These are phyloP conservation scores for Coemansia sp. DNA, from an alignment of 192 early-diverging fungal genomes.

Conservation along the genomic window DNA sequence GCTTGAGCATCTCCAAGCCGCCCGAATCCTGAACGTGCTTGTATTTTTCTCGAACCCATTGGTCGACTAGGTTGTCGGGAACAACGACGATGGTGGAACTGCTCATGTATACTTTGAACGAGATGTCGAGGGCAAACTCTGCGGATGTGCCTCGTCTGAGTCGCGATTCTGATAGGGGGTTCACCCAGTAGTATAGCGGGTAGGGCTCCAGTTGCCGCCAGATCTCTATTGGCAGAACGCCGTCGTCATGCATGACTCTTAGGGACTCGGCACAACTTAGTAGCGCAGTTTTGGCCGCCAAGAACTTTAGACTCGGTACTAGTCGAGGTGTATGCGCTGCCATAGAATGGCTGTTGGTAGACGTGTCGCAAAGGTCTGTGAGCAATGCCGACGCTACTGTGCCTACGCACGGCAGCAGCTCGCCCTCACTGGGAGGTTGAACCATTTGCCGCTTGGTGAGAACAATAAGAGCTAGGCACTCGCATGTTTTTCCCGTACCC, in stretches of 20 bases:
- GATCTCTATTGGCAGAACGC: slow-evolving; percentile 40
- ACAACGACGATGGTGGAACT: slow-evolving; percentile 72
- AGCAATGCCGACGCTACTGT: slow-evolving; percentile 33
- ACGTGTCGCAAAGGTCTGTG: slow-evolving; percentile 17
- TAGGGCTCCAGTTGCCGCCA: slow-evolving; percentile 48
- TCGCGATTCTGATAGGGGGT: slow-evolving; percentile 27
- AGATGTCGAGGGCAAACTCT: slow-evolving; percentile 8
- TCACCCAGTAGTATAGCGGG: slow-evolving; percentile 63
- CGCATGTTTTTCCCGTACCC: slow-evolving; percentile 85
- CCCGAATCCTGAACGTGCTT: slow-evolving; percentile 55
- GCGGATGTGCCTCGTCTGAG: neutral
- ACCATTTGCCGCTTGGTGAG: slow-evolving; percentile 64
- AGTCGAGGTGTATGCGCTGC: neutral
- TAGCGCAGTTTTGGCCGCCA: slow-evolving; percentile 54
- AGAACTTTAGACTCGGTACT: slow-evolving; percentile 41
- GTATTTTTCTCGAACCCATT: slow-evolving; percentile 80
- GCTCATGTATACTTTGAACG: slow-evolving; percentile 62
- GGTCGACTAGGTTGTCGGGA: slow-evolving; percentile 74
- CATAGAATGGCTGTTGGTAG: neutral
- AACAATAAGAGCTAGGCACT: slow-evolving; percentile 67
- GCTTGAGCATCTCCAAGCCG: slow-evolving; percentile 57
- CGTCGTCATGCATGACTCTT: slow-evolving; percentile 45
- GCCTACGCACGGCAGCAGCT: slow-evolving; percentile 41
- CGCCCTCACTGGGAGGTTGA: slow-evolving; percentile 37
- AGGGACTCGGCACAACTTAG: slow-evolving; percentile 55